Evolutionary conservation across 2,329 filamentous ascomycete species (phyloP).

Genomic region (Onygena corvina): DNA sequence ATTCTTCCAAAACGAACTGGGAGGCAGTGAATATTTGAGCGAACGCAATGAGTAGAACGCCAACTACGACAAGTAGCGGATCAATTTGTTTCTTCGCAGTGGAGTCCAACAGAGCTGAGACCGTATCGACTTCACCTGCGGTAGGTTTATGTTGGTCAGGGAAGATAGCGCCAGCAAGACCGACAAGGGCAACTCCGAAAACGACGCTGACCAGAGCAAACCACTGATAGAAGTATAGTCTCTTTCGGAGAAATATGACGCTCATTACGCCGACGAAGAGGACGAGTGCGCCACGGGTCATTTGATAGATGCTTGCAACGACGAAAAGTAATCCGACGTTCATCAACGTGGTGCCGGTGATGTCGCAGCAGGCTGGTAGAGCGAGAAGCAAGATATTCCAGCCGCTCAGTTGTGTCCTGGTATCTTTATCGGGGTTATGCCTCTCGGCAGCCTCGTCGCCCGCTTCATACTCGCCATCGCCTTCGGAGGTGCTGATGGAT

Average conservation of each 20-base stretch:
- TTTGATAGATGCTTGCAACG: constrained; percentile 93
- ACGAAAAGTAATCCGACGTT: constrained; percentile 90
- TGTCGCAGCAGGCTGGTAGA: constrained; percentile 83
- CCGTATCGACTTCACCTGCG: constrained; percentile 19
- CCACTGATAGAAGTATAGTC: constrained; percentile 84
- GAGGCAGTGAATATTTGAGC: constrained; percentile 95
- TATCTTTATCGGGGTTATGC: constrained; percentile 45
- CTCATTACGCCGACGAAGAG: constrained; percentile 94
- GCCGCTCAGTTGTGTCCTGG: constrained; percentile 52
- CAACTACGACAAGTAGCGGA: constrained; percentile 60
- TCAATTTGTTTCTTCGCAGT: constrained; percentile 39
- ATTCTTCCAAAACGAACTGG: constrained; percentile 93
- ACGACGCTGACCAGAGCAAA: constrained; percentile 76
- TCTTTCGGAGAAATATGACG: constrained; percentile 73
- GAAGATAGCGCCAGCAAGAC: constrained; percentile 73
- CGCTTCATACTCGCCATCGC: constrained; percentile 32
- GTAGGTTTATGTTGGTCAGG: constrained; percentile 43
- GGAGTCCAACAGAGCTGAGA: constrained; percentile 26
- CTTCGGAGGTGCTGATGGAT: constrained; percentile 44
- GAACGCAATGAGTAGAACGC: constrained; percentile 78
- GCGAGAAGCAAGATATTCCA: constrained; percentile 63
- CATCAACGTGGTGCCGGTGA: constrained; percentile 91
- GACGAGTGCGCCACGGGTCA: constrained; percentile 89
- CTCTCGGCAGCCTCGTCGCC: constrained; percentile 36
- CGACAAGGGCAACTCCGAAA: constrained; percentile 75